Base-by-base conservation (phyloP, 331 rosid genomes). In the Pyrus hybrid region DNA sequence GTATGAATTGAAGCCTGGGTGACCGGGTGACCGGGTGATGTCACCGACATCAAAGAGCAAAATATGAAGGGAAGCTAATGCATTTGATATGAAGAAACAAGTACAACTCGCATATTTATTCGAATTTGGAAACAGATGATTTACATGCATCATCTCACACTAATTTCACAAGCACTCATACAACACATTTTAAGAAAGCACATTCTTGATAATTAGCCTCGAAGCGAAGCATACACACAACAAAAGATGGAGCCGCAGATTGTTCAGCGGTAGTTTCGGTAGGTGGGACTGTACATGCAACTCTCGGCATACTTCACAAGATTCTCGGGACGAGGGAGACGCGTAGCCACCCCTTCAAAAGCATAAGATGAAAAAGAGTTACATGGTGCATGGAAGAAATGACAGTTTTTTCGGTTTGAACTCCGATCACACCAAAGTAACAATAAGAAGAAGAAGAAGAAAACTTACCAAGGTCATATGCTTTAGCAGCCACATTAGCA, bases 401-500 rank as follows among this genome's bases (percentile, higher is more conserved):
- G 56, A 67, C 20, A 20, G 32, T 45, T 16, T n/a, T 71, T 57
- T 72, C 18, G 0, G 51, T 12, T 25, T 20, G 53, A 45, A 14
- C 25, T 64, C 22, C 2, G 45, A 62, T 20, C 21, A 21, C 14
- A 22, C 56, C 23, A 14, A 66, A 25, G 33, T 23, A 22, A 71
- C 17, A 12, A 37, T 20, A 43, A 37, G 43, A 37, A 37, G 43
- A 37, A 32, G 13, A 3, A 53, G 21, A 47, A 73, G 53, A 21
- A 37, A 13, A 76, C 87, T 79, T 12, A 92, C 97, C 97, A 63
- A 95, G 91, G 77, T 95, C 97, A 47, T 90, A 95, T 51, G 97
- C 97, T 83, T 90, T 95, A 23, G 99, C 93, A 78, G 99, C 97
- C 71, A 95, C 99, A 49, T 68, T 89, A 57, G 99, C 99, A 68